phyloP scores from a whole-genome alignment of 805 yeast genomes.

The Candida arabinofermentans region DNA sequence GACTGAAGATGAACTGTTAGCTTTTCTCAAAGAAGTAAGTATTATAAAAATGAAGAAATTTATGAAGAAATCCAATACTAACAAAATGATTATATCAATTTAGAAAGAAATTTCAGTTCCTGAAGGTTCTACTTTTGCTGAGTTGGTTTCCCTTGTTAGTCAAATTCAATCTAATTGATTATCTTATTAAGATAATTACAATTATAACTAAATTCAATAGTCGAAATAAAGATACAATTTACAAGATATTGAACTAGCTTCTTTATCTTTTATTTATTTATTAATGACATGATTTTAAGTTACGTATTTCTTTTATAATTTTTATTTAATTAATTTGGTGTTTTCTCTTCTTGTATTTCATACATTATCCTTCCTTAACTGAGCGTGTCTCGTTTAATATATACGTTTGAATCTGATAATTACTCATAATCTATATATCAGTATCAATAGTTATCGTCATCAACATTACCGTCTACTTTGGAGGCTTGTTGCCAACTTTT shows the following conservation, averaged over 20 bases:
- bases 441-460: neutral
- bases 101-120: constrained; percentile 46
- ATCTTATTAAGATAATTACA: neutral
- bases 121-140: constrained; percentile 40
- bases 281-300: neutral
- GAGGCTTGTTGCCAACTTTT: constrained; percentile 29
- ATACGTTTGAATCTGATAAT: too few relatives aligned
- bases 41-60: neutral
- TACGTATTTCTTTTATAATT: neutral
- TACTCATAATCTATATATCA: too few relatives aligned
- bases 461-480: neutral
- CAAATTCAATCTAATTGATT: constrained; percentile 32
- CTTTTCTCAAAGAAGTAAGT: constrained; percentile 39
- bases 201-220: neutral
- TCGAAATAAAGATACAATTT: neutral
- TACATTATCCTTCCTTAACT: too few relatives aligned
- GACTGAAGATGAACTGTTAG: constrained; percentile 35
- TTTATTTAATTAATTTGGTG: neutral
- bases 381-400: too few relatives aligned
- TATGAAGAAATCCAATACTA: constrained; percentile 4
- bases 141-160: constrained; percentile 44
- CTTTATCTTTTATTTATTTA: neutral
- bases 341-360: neutral
- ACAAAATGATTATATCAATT: constrained; percentile 7
- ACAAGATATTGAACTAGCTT: neutral